Conservation (phyloP, 163 green algal genomes). For the Chlorella variabilis region DNA sequence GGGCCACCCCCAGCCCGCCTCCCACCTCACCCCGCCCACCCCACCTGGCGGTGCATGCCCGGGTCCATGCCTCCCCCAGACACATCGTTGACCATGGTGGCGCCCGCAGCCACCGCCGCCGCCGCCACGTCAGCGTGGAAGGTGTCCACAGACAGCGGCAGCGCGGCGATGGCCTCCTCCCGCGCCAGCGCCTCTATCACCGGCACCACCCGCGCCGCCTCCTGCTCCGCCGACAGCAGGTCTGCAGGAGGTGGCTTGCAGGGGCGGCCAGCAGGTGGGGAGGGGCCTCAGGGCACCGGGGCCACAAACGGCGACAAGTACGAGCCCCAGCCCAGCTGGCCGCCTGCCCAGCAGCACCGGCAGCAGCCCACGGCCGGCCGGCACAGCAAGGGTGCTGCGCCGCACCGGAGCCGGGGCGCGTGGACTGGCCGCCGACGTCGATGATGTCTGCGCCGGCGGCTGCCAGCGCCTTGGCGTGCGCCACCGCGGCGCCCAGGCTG, state of each 20-base stretch:
- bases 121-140: constrained; percentile 87
- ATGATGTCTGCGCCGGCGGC: constrained; percentile 87
- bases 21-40: no score
- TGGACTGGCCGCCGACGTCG: constrained; percentile 94
- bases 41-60: constrained; percentile 70
- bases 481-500: constrained; percentile 38
- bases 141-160: constrained; percentile 92
- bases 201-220: constrained; percentile 76
- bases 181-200: constrained; percentile 71
- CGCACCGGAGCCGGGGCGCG: constrained; percentile 71
- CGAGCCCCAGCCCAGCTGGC: no score
- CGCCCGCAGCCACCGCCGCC: constrained; percentile 78
- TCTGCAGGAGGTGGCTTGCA: neutral
- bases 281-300: no score
- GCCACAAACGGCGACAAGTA: no score
- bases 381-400: no score
- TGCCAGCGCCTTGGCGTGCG: constrained; percentile 68
- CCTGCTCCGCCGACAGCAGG: constrained; percentile 63
- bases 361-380: neutral
- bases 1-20: neutral
- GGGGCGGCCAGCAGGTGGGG: neutral
- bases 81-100: constrained; percentile 97
- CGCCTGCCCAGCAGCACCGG: no score
- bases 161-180: constrained; percentile 47
- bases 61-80: constrained; percentile 83